phyloP scores from a whole-genome alignment of 2,329 filamentous ascomycete genomes.

The Pseudopithomyces chartarum region DNA sequence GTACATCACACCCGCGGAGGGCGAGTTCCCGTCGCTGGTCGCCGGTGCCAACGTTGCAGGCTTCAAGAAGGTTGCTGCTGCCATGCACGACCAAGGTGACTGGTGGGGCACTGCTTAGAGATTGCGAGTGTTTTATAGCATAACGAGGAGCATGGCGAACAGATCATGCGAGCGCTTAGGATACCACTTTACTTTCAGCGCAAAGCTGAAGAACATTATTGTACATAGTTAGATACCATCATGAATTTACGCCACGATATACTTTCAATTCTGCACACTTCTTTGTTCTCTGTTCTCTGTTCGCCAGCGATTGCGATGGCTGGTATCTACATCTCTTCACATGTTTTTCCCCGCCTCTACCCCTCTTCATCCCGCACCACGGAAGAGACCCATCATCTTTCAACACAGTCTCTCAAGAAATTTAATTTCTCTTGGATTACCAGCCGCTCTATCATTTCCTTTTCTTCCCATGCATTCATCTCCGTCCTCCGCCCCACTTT shows the following conservation, averaged over 20 bases:
- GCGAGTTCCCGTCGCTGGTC: conserved; percentile 86
- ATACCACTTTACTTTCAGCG: conserved; percentile 7
- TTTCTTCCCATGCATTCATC: too few relatives aligned
- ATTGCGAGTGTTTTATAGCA: background rate
- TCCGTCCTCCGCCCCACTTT: background rate
- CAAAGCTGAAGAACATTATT: background rate
- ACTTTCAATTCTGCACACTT: too few relatives aligned
- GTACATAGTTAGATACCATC: conserved; percentile 8
- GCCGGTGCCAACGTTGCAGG: conserved; percentile 97
- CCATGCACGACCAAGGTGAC: conserved; percentile 96
- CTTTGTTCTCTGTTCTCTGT: background rate
- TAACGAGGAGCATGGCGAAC: conserved; percentile 4
- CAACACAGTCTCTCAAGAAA: too few relatives aligned
- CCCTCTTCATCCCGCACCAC: too few relatives aligned
- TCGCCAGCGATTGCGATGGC: too few relatives aligned
- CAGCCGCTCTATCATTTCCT: too few relatives aligned
- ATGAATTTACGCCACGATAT: conserved; percentile 8
- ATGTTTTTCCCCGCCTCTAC: too few relatives aligned
- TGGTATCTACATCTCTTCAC: too few relatives aligned
- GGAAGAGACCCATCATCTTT: too few relatives aligned
- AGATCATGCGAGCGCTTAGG: background rate
- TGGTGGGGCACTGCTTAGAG: conserved; percentile 64
- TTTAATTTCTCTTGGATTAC: too few relatives aligned
- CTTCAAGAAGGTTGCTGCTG: conserved; percentile 92
- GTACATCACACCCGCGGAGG: conserved; percentile 79